Conservation (phyloP, 2,329 filamentous ascomycete species). For the Epichloe bromicola region DNA sequence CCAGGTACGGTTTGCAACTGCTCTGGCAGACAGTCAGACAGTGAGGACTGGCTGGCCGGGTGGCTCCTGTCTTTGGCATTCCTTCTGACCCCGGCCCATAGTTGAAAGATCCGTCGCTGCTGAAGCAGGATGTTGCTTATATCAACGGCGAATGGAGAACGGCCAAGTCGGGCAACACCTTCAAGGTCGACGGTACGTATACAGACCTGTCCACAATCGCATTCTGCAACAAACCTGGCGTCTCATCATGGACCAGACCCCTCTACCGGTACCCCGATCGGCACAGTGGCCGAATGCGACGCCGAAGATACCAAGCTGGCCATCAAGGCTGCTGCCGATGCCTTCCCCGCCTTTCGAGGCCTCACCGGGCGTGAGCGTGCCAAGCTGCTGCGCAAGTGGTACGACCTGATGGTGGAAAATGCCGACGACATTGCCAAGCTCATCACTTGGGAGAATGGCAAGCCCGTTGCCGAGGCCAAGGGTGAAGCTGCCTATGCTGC, state of each 20-base stretch:
- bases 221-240: too few relatives aligned
- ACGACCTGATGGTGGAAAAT: constrained; percentile 67
- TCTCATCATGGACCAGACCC: constrained; percentile 42
- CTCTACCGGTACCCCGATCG: constrained; percentile 67
- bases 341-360: constrained; percentile 57
- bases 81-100: constrained; percentile 18
- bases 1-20: constrained; percentile 19
- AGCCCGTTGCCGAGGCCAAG: constrained; percentile 63
- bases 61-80: background rate
- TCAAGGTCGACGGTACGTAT: constrained; percentile 59
- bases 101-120: constrained; percentile 67
- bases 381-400: constrained; percentile 66
- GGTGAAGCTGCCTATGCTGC: constrained; percentile 62
- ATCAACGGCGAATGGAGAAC: constrained; percentile 88
- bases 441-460: constrained; percentile 85
- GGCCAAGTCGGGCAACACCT: constrained; percentile 79
- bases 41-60: background rate
- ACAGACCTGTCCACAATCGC: background rate
- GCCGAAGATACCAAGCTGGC: constrained; percentile 64
- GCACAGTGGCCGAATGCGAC: constrained; percentile 74
- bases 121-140: constrained; percentile 72
- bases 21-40: background rate
- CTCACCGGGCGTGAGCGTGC: constrained; percentile 63
- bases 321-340: constrained; percentile 69
- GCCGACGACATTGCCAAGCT: constrained; percentile 68